These are phyloP conservation scores for Trichophyton verrucosum DNA, from an alignment of 2,329 filamentous ascomycete genomes.

Conservation along the genomic window DNA sequence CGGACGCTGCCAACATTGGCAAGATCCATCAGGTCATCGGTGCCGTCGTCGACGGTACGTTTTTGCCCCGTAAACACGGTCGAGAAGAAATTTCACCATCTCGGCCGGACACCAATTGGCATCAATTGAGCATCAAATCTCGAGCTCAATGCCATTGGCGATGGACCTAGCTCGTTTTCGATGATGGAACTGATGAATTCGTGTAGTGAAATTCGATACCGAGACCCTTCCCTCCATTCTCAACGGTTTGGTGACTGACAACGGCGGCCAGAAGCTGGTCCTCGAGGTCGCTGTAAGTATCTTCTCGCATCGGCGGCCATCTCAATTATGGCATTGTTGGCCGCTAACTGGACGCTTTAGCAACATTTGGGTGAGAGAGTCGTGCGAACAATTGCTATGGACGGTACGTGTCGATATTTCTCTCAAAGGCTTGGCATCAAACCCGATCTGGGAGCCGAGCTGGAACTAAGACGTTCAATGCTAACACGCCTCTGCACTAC, in stretches of 20 bases:
- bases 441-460: background rate
- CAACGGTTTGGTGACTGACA: conserved; percentile 85
- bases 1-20: conserved; percentile 45
- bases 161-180: background rate
- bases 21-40: conserved; percentile 79
- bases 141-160: background rate
- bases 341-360: conserved; percentile 37
- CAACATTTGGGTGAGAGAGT: conserved; percentile 99
- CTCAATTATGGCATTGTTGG: conserved; percentile 33
- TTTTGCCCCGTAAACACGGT: background rate
- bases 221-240: conserved; percentile 93
- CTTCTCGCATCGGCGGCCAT: conserved; percentile 50
- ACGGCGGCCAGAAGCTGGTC: conserved; percentile 86
- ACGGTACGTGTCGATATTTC: conserved; percentile 52
- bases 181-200: conserved; percentile 16
- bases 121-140: conserved; percentile 4
- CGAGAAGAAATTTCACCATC: conserved; percentile 32
- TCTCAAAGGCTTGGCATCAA: conserved; percentile 5
- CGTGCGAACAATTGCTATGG: conserved; percentile 99
- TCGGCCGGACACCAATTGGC: conserved; percentile 2
- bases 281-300: conserved; percentile 85
- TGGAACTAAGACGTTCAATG: conserved; percentile 12
- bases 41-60: conserved; percentile 95
- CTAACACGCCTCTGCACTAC: conserved; percentile 8
- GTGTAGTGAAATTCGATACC: conserved; percentile 85